Evolutionary conservation across 1,284 basidiomycete species (phyloP).

Genomic region (Cryptococcus deneoformans): DNA sequence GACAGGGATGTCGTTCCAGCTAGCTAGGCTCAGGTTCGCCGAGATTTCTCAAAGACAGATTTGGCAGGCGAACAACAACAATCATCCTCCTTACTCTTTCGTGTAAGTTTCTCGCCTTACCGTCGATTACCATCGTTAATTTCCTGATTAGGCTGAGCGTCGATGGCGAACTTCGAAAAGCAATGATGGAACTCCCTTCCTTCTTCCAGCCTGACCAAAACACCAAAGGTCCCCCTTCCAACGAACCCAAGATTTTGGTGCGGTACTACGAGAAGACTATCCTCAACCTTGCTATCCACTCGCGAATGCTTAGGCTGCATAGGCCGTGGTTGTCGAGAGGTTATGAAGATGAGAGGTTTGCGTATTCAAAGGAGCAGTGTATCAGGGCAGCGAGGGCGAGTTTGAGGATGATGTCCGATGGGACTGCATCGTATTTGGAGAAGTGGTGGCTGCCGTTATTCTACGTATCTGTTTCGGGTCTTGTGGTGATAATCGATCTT

Average conservation of each 20-base stretch:
- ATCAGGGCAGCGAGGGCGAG: slow-evolving; percentile 49
- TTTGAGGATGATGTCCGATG: slow-evolving; percentile 47
- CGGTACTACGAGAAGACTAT: slow-evolving; percentile 51
- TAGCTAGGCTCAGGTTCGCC: slow-evolving; percentile 47
- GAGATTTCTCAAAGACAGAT: slow-evolving; percentile 50
- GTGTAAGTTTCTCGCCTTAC: slow-evolving; percentile 26
- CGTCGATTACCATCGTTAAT: background rate
- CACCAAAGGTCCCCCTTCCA: slow-evolving; percentile 20
- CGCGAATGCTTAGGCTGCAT: slow-evolving; percentile 48
- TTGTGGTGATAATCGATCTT: slow-evolving; percentile 50
- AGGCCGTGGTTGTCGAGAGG: slow-evolving; percentile 47
- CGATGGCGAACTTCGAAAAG: slow-evolving; percentile 48
- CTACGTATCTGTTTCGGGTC: slow-evolving; percentile 47
- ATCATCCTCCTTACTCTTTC: slow-evolving; percentile 49
- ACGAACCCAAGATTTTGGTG: slow-evolving; percentile 41
- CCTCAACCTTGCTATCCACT: slow-evolving; percentile 48
- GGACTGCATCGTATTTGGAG: slow-evolving; percentile 47
- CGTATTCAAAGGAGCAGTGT: slow-evolving; percentile 50
- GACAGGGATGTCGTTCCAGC: slow-evolving; percentile 50
- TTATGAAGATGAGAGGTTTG: slow-evolving; percentile 47
- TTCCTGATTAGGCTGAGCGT: slow-evolving; percentile 13
- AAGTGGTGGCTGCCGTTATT: slow-evolving; percentile 48
- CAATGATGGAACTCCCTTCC: slow-evolving; percentile 48
- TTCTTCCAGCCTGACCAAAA: slow-evolving; percentile 46
- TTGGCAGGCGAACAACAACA: slow-evolving; percentile 49